Evolutionary conservation across 306 rosid genomes (phyloP), one percentile per base, ranked within the genome.

Genomic region (Cucumis sativus): DNA sequence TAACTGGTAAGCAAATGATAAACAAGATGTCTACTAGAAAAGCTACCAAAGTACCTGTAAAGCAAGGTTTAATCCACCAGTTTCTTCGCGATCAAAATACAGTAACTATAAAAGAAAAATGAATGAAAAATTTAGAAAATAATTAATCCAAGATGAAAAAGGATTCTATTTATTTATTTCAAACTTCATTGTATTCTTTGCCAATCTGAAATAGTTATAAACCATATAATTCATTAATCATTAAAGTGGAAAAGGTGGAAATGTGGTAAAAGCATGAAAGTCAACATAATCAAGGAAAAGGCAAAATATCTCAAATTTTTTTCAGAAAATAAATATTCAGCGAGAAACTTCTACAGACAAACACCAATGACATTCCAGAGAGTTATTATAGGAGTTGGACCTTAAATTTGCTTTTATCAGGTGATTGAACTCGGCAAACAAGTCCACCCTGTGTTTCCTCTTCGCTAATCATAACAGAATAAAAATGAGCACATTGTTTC

Each of bases 381-480:
- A 84, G 49, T 77, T 43, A 77, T 57, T 60, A 73, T 61, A 79
- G 79, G 80, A 96, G 79, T 65, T 81, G 79, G 80, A 96, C 99
- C 99, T 96, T 96, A 80, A 96, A 92, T 86, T 96, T 96, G 96
- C 99, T 96, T 87, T 89, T 92, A 83, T 92, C 99, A 8, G 96
- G 82, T 54, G 99, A 89, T 16, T 88, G 93, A 21, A 96, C 99
- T 85, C 93, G 97, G 83, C 99, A 96, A 75, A 96, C 96, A 83
- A 96, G 86, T 78, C 99, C 99, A 86, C 91, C 92, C 35, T 69
- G 89, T 51, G 91, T 88, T 66, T 96, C 96, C 81, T 83, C 97
- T 85, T 92, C 99, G 70, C 88, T 82, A 78, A 96, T 83, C 78
- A 88, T 88, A 70, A 96, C 91, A 68, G 93, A 82, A 87, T 89